A percentile compares a stretch with the other conserved stretches of the same genome.
These are phyloP conservation scores for Fonsecaea nubica DNA, from an alignment of 2,329 filamentous ascomycete species.

Conservation along the genomic window DNA sequence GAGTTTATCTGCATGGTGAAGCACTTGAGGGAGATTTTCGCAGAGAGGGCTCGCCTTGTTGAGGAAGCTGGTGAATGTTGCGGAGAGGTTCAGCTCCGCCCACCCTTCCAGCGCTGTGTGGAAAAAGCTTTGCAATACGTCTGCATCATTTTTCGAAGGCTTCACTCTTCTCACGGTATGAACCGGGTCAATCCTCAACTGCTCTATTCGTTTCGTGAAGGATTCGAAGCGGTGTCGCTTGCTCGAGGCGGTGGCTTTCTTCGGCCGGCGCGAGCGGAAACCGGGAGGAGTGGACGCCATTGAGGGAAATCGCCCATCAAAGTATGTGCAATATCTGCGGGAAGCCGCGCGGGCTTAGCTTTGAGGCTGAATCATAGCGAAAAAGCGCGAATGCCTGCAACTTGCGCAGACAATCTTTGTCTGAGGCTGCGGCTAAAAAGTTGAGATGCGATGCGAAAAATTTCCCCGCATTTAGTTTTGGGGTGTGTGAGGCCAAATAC, in stretches of 20 bases:
- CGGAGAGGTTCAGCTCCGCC: conserved; percentile 88
- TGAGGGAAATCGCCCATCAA: not conserved
- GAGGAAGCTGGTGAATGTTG: conserved; percentile 77
- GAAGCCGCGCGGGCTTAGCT: not conserved
- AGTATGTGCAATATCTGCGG: too few species aligned
- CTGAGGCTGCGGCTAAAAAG: not conserved
- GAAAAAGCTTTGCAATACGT: conserved; percentile 81
- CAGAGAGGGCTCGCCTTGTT: conserved; percentile 76
- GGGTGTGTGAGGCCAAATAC: not conserved
- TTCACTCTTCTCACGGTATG: conserved; percentile 75
- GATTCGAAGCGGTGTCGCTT: conserved; percentile 90
- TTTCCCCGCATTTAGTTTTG: conserved; percentile 7
- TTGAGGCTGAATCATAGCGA: not conserved
- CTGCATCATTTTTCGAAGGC: conserved; percentile 76
- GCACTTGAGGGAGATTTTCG: conserved; percentile 88
- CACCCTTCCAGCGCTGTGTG: conserved; percentile 82
- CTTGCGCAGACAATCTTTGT: not conserved
- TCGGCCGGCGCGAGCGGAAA: conserved; percentile 70
- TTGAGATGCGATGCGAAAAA: not conserved
- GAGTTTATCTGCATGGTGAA: conserved; percentile 88
- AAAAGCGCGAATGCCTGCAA: not conserved
- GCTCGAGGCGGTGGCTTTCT: conserved; percentile 70
- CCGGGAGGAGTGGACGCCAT: conserved; percentile 65
- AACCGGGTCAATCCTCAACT: conserved; percentile 91
- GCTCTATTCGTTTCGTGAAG: conserved; percentile 87